Percentiles rank a stretch among this genome's conserved stretches.
Conservation (phyloP, 139 green algal species). For the Parachlorella kessleri region DNA sequence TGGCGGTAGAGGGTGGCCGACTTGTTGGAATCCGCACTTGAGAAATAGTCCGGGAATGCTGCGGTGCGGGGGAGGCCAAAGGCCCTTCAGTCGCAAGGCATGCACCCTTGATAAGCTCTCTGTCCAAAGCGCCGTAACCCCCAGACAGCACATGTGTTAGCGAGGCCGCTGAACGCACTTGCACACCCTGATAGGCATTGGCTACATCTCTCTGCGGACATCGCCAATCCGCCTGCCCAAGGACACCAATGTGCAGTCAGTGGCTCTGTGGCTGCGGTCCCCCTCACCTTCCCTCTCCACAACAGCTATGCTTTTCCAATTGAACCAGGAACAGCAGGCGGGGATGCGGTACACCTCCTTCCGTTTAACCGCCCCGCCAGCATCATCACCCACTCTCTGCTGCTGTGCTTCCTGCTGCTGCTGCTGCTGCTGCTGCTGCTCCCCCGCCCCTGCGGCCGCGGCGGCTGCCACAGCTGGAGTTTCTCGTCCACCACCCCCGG, state of each 20-base stretch:
- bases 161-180: too few relatives aligned
- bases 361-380: neutral
- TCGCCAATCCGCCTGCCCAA: too few relatives aligned
- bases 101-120: too few relatives aligned
- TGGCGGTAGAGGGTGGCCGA: slow-evolving; percentile 51
- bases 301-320: slow-evolving; percentile 61
- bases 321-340: slow-evolving; percentile 75
- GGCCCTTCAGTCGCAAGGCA: too few relatives aligned
- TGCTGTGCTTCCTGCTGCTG: neutral
- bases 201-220: too few relatives aligned
- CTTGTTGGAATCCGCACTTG: neutral
- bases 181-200: too few relatives aligned
- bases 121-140: too few relatives aligned
- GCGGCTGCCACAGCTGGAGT: slow-evolving; percentile 7
- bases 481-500: too few relatives aligned
- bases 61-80: too few relatives aligned
- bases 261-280: too few relatives aligned
- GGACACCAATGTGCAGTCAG: too few relatives aligned
- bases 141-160: too few relatives aligned
- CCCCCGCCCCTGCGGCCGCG: neutral
- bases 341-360: slow-evolving; percentile 62
- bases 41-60: slow-evolving; percentile 74
- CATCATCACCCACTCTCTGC: neutral
- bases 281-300: slow-evolving; percentile 60
- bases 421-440: slow-evolving; percentile 9